Conservation (phyloP, 495 filamentous ascomycete species). For the Sphaerosporella brunnea region DNA sequence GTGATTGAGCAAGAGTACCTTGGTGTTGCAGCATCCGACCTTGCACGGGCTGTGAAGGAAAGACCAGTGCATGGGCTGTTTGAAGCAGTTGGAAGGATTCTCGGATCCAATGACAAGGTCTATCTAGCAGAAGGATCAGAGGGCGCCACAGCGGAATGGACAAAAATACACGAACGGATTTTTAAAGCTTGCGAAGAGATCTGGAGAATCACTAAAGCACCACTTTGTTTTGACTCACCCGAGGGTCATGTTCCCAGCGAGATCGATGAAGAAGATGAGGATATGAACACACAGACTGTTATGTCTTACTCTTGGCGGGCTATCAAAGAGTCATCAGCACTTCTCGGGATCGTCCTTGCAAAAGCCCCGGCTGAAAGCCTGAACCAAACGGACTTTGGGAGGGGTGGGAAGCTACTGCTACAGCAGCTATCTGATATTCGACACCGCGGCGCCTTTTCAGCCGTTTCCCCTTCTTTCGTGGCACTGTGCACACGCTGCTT, state of each 20-base stretch:
- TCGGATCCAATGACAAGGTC: conserved; percentile 16
- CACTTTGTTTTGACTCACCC: conserved; percentile 79
- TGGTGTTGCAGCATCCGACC: conserved; percentile 11
- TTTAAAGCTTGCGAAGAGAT: conserved; percentile 40
- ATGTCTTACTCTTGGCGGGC: conserved; percentile 88
- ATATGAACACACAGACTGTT: conserved; percentile 60
- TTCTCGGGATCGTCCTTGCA: conserved; percentile 39
- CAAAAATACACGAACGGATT: conserved; percentile 38
- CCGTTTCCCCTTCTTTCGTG: conserved; percentile 73
- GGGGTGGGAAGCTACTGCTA: conserved; percentile 54
- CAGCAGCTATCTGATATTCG: conserved; percentile 64
- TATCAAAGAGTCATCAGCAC: conserved; percentile 60
- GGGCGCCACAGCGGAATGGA: conserved; percentile 29
- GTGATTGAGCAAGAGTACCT: conserved; percentile 14
- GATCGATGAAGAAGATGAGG: conserved; percentile 45
- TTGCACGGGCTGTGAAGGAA: conserved; percentile 13
- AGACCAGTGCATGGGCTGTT: conserved; percentile 22
- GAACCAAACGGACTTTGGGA: conserved; percentile 30
- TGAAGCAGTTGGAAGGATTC: conserved; percentile 13
- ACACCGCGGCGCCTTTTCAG: conserved; percentile 85
- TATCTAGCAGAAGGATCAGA: conserved; percentile 25
- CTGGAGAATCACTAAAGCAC: conserved; percentile 54
- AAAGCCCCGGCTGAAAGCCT: conserved; percentile 30
- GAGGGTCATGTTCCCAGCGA: conserved; percentile 70
- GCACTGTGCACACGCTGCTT: conserved; percentile 49